Percentiles rank a stretch among this genome's conserved stretches.
Evolutionary conservation across 129 eudicot species (phyloP).

Genomic region (Arctium minus): DNA sequence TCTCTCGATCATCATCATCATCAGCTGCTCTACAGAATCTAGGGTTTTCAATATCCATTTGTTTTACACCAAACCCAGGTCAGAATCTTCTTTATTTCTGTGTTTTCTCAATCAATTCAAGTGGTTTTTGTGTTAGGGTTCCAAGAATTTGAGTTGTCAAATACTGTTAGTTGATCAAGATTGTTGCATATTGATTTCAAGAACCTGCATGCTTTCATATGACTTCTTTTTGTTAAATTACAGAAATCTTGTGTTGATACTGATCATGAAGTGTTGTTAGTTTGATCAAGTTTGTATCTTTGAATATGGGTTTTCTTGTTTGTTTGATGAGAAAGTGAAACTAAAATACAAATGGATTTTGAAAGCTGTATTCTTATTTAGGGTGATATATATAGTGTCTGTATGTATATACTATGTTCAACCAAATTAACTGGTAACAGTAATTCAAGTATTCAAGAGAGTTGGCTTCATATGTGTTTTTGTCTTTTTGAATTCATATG

Average conservation of each 20-base stretch:
- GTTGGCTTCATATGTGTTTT: neutral
- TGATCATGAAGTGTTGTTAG: neutral
- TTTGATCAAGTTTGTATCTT: constrained; percentile 26
- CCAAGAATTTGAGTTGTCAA: neutral
- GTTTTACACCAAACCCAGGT: constrained; percentile 31
- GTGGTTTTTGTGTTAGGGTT: constrained; percentile 28
- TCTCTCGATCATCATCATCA: constrained; percentile 5
- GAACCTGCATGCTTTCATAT: constrained; percentile 18
- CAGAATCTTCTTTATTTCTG: constrained; percentile 19
- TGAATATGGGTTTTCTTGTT: constrained; percentile 16
- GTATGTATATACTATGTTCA: neutral
- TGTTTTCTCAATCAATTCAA: neutral
- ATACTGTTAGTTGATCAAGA: neutral
- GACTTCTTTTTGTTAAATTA: neutral
- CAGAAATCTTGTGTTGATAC: constrained; percentile 11
- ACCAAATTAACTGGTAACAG: neutral
- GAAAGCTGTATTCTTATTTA: constrained; percentile 1
- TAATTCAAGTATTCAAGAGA: neutral
- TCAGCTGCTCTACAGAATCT: constrained; percentile 22
- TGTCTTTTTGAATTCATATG: neutral
- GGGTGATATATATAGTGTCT: neutral
- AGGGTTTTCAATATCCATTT: constrained; percentile 37
- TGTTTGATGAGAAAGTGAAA: neutral
- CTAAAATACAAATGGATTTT: neutral
- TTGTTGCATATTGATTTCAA: neutral